Evolutionary conservation across 495 filamentous ascomycete genomes (phyloP), one percentile per base, ranked within the genome.

Genomic region (Mytilinidion resinicola): DNA sequence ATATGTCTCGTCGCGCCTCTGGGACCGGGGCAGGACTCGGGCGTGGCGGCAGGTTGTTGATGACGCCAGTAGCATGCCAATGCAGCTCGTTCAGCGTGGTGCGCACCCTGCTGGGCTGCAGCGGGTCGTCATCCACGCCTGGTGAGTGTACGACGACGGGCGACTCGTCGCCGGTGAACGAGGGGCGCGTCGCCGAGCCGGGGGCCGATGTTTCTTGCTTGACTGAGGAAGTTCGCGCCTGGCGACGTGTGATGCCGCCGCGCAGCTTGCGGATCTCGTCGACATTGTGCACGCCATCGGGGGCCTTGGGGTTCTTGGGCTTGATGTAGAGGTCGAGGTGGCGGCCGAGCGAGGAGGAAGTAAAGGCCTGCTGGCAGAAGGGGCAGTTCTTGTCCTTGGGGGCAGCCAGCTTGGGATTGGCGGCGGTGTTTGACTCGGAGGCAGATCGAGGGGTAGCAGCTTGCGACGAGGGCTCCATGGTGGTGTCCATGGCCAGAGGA

Each of bases 301-400:
- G 80, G 1, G 84, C 76, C 66, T 88, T 90, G 5, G 86, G 84
- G 67, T 96, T 95, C 73, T 88, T 91, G 63, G 86, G 84, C 68
- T 88, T 89, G 60, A 96, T 86, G 69, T 91, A 96, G 36, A 93
- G 80, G 68, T 96, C 91, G 25, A 96, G 81, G 74, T 96, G 91
- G 38, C 91, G 86, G 21, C 91, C 91, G n/a, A 96, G 78, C 3
- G 89, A 93, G 6, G 90, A 95, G 8, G 91, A 95, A 2, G 91
- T 96, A 63, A 95, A 96, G 2, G 83, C 72, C 69, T 92, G 88
- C 41, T 82, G 72, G 72, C 91, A 96, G 76, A 87, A 96, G 17
- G 86, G 88, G 70, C 91, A 96, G 65, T 77, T 81, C 61, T 83
- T 86, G 75, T 96, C 90, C 71, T 96, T 96, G 55, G 66, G 76